phyloP scores from a whole-genome alignment of 257 asterid species.

The Solanum gandarillasii region DNA sequence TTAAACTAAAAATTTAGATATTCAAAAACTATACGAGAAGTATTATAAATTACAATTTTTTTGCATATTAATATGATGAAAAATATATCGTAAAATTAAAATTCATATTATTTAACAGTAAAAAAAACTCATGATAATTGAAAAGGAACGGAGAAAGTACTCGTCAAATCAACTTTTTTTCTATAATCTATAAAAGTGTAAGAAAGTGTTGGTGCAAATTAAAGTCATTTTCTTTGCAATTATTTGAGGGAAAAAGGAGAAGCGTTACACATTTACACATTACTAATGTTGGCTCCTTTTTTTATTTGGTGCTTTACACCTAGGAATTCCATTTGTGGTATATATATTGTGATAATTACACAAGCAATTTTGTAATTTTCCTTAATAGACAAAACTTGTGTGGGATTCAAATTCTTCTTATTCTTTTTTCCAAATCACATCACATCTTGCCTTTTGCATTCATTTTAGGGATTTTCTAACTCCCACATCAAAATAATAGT shows the following conservation, averaged over 20 bases:
- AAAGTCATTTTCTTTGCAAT: slow-evolving; percentile 1
- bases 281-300: not conserved
- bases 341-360: not conserved
- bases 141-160: not conserved
- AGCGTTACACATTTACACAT: not conserved
- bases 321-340: not conserved
- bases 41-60: too few relatives aligned
- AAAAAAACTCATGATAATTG: too few relatives aligned
- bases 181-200: not conserved
- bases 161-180: not conserved
- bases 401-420: not conserved
- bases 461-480: not conserved
- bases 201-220: not conserved
- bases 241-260: not conserved
- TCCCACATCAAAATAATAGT: not conserved
- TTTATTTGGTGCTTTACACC: not conserved
- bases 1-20: too few relatives aligned
- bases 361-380: not conserved
- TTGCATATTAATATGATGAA: too few relatives aligned
- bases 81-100: too few relatives aligned
- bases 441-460: not conserved
- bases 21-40: too few relatives aligned
- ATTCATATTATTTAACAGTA: too few relatives aligned
- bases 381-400: not conserved
- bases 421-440: not conserved